Evolutionary conservation across 805 yeast genomes (phyloP), one percentile per base, ranked within the genome.

Genomic region (Nakazawaea molendinolei): DNA sequence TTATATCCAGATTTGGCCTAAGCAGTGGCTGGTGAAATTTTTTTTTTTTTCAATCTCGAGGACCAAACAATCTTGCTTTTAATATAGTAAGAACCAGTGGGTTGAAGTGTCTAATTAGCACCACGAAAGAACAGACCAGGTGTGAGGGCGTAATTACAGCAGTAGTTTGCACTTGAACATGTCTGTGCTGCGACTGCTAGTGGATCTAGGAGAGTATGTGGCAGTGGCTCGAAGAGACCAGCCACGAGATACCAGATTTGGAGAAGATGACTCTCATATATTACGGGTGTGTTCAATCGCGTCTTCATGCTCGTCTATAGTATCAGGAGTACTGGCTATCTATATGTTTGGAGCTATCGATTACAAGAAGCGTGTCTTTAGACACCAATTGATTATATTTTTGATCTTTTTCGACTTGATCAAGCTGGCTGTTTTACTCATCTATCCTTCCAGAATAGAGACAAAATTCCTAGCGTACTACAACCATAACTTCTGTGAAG

Each of bases 341-440:
- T 85, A 79, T 53, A 57, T 69, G 40, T 67, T 77, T 39, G 58
- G 65, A 3, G 75, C 80, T 38, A 79, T 81, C 22, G 87, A 81
- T 51, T 82, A 78, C 2, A 59, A 74, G 42, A 63, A 76, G 36
- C 48, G 71, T 24, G 75, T 76, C 17, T 83, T 83, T 57, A 65
- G 87, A 32, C 90, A 82, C 53, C 77, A 76, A 39, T 64, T 87
- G 42, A 78, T 86, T 44, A 60, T 76, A 30, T 73, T 80, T 36
- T 61, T 87, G 36, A 63, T 85, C n/a, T 56, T 71, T 12, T 85
- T 75, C 52, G 95, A 87, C 56, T 71, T 84, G 41, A 52, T 85
- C 26, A 86, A 87, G 54, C 87, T 89, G 1, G 46, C 78, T 9
- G 64, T 80, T 23, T 66, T 86, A 28, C 52, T 86, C 40, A 61